A percentile compares a stretch with the other conserved stretches of the same genome.
These are phyloP conservation scores for Myrica gale DNA, from an alignment of 306 rosid genomes.

Conservation along the genomic window DNA sequence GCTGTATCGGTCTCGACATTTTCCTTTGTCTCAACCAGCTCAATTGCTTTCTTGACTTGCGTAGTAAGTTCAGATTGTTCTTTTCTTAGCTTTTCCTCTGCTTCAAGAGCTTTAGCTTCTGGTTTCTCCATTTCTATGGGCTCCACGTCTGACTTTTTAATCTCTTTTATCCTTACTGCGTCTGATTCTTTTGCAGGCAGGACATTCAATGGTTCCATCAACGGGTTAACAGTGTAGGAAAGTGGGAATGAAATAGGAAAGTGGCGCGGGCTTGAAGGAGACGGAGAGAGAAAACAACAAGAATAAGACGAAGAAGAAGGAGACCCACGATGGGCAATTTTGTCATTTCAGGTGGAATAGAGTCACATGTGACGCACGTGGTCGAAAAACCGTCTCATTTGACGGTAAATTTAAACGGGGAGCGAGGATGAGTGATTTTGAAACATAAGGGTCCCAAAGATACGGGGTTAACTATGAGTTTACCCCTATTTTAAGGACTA, in stretches of 20 bases:
- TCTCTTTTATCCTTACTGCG: constrained; percentile 17
- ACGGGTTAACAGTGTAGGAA: constrained; percentile 18
- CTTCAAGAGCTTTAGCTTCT: constrained; percentile 34
- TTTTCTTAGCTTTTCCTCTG: constrained; percentile 35
- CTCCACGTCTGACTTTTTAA: constrained; percentile 4
- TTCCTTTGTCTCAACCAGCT: constrained; percentile 35
- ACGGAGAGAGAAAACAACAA: too few relatives aligned
- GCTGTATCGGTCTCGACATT: constrained; percentile 15
- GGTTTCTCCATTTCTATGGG: constrained; percentile 19
- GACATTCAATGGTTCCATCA: background rate
- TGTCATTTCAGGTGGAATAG: too few relatives aligned
- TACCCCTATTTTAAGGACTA: too few relatives aligned
- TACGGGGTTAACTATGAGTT: too few relatives aligned
- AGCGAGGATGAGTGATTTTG: too few relatives aligned
- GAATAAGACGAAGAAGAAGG: too few relatives aligned
- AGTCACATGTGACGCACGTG: too few relatives aligned
- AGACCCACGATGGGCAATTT: too few relatives aligned
- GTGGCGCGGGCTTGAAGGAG: too few relatives aligned
- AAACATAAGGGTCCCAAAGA: too few relatives aligned
- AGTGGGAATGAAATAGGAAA: background rate
- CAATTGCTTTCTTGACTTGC: constrained; percentile 33
- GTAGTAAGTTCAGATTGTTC: constrained; percentile 25
- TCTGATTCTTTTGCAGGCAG: constrained; percentile 30
- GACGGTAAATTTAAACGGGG: too few relatives aligned
- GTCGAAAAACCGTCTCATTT: too few relatives aligned